Evolutionary conservation across 2,329 filamentous ascomycete species (phyloP), one percentile per base, ranked within the genome.

Genomic region (Ceratocystis lukuohia): DNA sequence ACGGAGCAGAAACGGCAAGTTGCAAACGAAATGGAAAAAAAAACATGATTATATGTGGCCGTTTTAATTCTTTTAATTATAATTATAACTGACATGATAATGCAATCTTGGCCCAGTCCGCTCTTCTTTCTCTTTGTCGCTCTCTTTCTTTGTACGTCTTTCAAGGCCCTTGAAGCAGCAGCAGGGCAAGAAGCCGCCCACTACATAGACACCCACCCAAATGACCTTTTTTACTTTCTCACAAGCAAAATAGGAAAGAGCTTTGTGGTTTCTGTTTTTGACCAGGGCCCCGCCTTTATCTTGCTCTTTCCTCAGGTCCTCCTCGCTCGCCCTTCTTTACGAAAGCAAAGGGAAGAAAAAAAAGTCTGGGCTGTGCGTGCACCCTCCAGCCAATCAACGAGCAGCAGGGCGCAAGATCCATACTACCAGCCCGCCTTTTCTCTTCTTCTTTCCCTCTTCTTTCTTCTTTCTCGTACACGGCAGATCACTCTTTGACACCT

Each of bases 351-450:
- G 37, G 37, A 10, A 41, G 12, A 1, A 5, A 5, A 41, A 37
- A 41, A 41, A 41, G 37, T 17, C n/a, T 59, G 56, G 56, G 56
- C 56, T 59, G 56, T 59, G 56, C 30, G 56, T 8, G 10, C n/a
- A 25, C n/a, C 7, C 48, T 12, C 56, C 56, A 59, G 56, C 56
- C 56, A 59, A 59, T 37, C 56, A 59, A 25, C 37, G 3, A 15
- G 28, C 4, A 10, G 10, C 2, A 8, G 56, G 15, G 5, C 10
- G 17, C 4, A 25, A 28, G 15, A 17, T 12, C 44, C 48, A 63
- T 48, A 50, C 6, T 57, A 33, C n/a, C 46, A 44, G n/a, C 64
- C 22, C 45, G 56, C 25, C 20, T 46, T 66, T 62, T 64, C 28
- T 53, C 62, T 25, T 17, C 22, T 53, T 6, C 25, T 25, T 15